Base-by-base conservation (phyloP, 2,329 filamentous ascomycete genomes). In the Xenosphaeropsis pyriputrescens region DNA sequence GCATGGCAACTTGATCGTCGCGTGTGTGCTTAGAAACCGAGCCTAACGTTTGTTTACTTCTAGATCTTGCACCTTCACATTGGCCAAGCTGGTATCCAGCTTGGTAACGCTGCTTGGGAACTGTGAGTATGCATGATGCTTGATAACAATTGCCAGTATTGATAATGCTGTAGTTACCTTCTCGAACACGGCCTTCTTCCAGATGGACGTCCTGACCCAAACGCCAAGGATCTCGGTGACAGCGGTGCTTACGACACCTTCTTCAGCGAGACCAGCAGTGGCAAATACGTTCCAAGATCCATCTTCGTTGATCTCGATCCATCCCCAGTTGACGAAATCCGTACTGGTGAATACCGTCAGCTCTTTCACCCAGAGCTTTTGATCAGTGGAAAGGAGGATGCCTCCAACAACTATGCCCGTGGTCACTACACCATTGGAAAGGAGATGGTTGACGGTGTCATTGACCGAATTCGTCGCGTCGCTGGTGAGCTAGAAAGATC, bases 371-470 rank as follows among this genome's bases (percentile, higher is more conserved):
- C 75, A 15, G 74, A 79, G 54, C 60, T 73, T 47, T 61, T 79
- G 60, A 70, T 79, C 49, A 77, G 70, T 54, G 75, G 75, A 49
- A 79, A 79, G 59, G 75, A 79, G 55, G 75, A 79, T 60, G 75
- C 75, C 42, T 73, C 75, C 49, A 79, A 79, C 57, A 79, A 79
- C 60, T 79, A 79, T 61, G 75, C 75, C 45, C 69, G 75, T 59
- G 75, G 75, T 43, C 75, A 79, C 59, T 79, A 79, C 57, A 79
- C 75, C 33, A 69, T 79, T 50, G 75, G 75, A 51, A 79, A 79
- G 60, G 75, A 79, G 54, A 64, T 79, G 48, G 66, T 75, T 42
- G 73, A 78, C 50, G 65, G 61, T 39, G 74, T 78, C 40, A 65
- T 77, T 52, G 74, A 79, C 49, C 72, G 71, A 49, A 68, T 79